Conservation (phyloP, 73 alveolate species). For the Paramecium caudatum region DNA sequence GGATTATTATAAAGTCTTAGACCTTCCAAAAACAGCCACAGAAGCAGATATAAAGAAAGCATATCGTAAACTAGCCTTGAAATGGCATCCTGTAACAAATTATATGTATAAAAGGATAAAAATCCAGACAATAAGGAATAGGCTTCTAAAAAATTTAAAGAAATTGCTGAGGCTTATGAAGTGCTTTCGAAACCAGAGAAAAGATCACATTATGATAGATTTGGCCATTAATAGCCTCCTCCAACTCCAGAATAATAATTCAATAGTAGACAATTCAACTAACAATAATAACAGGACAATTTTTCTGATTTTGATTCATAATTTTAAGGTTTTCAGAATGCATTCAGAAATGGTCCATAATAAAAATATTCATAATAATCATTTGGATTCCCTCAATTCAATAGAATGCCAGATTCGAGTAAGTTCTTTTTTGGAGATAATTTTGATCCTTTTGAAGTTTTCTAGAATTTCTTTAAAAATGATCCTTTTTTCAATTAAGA, state of each 20-base stretch:
- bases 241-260: not conserved
- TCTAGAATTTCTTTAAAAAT: slow-evolving; percentile 22
- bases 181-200: slow-evolving; percentile 94
- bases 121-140: slow-evolving; percentile 92
- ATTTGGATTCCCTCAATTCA: slow-evolving; percentile 41
- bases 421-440: slow-evolving; percentile 55
- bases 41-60: slow-evolving; percentile 96
- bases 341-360: not conserved
- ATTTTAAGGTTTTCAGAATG: not conserved
- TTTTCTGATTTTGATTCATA: not conserved
- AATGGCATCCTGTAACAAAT: slow-evolving; percentile 95
- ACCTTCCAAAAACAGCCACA: slow-evolving; percentile 79
- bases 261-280: not conserved
- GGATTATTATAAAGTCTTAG: slow-evolving; percentile 52
- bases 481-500: slow-evolving; percentile 33
- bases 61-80: slow-evolving; percentile 92
- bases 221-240: slow-evolving; percentile 82
- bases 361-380: not conserved
- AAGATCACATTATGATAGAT: slow-evolving; percentile 92
- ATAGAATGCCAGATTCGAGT: slow-evolving; percentile 58
- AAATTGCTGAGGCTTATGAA: slow-evolving; percentile 98
- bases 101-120: slow-evolving; percentile 83
- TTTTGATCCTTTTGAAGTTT: slow-evolving; percentile 67
- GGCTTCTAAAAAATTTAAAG: slow-evolving; percentile 94
- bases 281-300: slow-evolving; percentile 7